Conservation (phyloP, 441 rosid genomes). For the Erysimum cheiri region DNA sequence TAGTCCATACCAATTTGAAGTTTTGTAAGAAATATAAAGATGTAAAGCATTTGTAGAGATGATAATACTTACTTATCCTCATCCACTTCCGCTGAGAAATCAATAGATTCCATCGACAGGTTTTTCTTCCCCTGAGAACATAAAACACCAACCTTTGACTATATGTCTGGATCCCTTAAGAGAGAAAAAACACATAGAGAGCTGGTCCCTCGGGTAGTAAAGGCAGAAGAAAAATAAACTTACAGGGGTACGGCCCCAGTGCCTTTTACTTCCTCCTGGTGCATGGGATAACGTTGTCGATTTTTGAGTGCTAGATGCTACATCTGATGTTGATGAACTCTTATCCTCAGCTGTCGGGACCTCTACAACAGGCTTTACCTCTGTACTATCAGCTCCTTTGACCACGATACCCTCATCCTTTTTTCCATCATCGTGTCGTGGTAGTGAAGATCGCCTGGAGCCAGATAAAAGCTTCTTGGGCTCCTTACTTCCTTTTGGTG, state of each 20-base stretch:
- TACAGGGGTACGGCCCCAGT: slow-evolving; percentile 82
- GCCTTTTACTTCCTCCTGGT: slow-evolving; percentile 45
- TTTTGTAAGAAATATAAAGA: slow-evolving; percentile 29
- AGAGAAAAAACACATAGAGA: slow-evolving; percentile 18
- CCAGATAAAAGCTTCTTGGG: slow-evolving; percentile 48
- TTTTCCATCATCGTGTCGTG: slow-evolving; percentile 41
- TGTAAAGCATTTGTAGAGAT: slow-evolving; percentile 31
- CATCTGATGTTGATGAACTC: slow-evolving; percentile 38
- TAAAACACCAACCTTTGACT: slow-evolving; percentile 31
- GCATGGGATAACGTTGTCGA: slow-evolving; percentile 51
- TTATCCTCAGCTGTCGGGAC: slow-evolving; percentile 42
- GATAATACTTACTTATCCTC: slow-evolving; percentile 81
- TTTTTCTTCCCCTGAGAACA: slow-evolving; percentile 79
- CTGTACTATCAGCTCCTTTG: slow-evolving; percentile 42
- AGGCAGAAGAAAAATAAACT: slow-evolving; percentile 50
- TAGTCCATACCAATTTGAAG: slow-evolving; percentile 11
- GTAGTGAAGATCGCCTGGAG: slow-evolving; percentile 47
- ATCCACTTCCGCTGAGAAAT: slow-evolving; percentile 54
- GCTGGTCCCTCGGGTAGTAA: neutral
- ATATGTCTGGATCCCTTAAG: slow-evolving; percentile 13
- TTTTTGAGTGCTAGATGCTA: slow-evolving; percentile 45
- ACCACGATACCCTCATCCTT: slow-evolving; percentile 43
- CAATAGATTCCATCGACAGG: slow-evolving; percentile 82
- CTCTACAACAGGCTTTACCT: slow-evolving; percentile 38
- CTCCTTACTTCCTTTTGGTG: slow-evolving; percentile 50